Base-by-base conservation (phyloP, 108 stramenopile species). In the Seminavis robusta region DNA sequence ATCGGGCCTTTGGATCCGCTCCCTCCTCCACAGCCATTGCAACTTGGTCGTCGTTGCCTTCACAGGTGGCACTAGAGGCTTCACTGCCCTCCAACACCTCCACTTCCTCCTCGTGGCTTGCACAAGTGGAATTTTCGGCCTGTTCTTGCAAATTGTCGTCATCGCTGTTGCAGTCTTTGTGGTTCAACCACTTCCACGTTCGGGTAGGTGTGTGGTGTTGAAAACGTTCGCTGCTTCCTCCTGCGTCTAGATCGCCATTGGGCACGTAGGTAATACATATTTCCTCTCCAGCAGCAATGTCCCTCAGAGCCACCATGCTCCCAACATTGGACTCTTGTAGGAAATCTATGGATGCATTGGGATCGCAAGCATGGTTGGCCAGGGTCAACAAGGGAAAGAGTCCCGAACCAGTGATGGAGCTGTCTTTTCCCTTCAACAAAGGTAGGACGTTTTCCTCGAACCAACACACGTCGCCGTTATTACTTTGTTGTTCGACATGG, bases 281-380 rank as follows among this genome's bases (percentile, higher is more conserved):
- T 28, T 67, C 66, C 20, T 67, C 66, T 25, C 59, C 66, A 5
- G 16, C 9, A 16, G 37, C 4, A 15, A 67, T 67, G 16, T 60
- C 16, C 20, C 66, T 59, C 4, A 54, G 30, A 3, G 66, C 66
- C 36, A 67, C 59, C 51, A 67, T 61, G 8, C 51, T 53, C 29
- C 59, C 66, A 4, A 21, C 23, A 34, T 53, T 53, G n/a, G 66
- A 61, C 50, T 67, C 66, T n/a, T 31, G 37, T 21, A 67, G 30
- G 32, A 67, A 60, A 28, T 67, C 66, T 34, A 67, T 67, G 4
- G 66, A 67, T 45, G 66, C 66, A 43, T 67, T 67, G 1, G 66
- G 66, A 45, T 61, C 33, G 30, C 66, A 67, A 32, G 60, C 51
- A 51, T 67, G 66, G 53, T 67, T 67, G 7, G 66, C 66, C 0